phyloP scores from a whole-genome alignment of 352 stramenopile species.

The Thalassiosira hispida region DNA sequence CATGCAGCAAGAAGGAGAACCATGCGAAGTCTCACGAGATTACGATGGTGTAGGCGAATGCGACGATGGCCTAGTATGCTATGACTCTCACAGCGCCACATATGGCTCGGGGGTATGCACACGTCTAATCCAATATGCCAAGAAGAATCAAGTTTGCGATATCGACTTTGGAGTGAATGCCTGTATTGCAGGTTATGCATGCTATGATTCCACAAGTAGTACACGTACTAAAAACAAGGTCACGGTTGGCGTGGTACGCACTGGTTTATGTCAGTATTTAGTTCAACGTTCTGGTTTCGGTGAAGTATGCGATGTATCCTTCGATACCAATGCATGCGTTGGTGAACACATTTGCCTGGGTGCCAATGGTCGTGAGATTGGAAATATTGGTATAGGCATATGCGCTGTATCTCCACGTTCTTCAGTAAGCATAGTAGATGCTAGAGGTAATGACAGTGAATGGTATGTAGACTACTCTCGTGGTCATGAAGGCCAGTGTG shows the following conservation, averaged over 20 bases:
- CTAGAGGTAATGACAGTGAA: neutral
- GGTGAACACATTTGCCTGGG: conserved; percentile 15
- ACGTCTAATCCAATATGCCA: neutral
- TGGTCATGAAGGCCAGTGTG: neutral
- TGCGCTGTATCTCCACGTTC: too few species aligned
- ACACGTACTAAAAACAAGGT: neutral
- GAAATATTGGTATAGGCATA: neutral
- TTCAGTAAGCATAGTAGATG: too few species aligned
- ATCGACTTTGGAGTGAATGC: neutral
- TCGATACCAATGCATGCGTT: conserved; percentile 6
- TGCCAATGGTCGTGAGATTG: conserved; percentile 3
- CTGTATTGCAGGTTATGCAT: neutral
- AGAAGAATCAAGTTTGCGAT: neutral
- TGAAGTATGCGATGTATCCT: conserved; percentile 19
- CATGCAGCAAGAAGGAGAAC: neutral
- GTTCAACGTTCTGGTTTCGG: neutral
- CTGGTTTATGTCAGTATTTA: neutral
- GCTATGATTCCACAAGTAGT: neutral
- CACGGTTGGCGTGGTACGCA: neutral
- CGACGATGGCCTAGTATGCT: too few species aligned
- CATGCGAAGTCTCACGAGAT: neutral
- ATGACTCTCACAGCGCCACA: neutral
- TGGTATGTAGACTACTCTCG: conserved; percentile 1
- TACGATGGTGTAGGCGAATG: neutral
- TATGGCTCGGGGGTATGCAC: conserved; percentile 7